Evolutionary conservation across 2,329 filamentous ascomycete genomes (phyloP).

Genomic region (Trichophaea hybrida): DNA sequence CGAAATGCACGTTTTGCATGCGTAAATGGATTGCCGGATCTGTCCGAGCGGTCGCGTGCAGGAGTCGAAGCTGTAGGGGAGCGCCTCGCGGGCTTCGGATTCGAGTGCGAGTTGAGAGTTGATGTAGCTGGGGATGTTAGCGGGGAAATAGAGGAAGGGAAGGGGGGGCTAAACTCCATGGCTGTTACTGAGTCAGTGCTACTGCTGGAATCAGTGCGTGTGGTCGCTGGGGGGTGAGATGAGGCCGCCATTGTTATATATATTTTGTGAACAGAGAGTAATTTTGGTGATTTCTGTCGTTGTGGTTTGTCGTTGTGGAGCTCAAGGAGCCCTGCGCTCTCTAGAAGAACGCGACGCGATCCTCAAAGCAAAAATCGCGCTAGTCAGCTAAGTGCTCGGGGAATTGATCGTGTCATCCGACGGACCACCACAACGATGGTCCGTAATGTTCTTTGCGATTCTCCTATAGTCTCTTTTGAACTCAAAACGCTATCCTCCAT

Average conservation of each 20-base stretch:
- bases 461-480: too few relatives aligned
- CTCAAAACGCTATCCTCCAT: too few relatives aligned
- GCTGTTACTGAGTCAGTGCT: slow-evolving; percentile 51
- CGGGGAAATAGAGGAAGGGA: background rate
- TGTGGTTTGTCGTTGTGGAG: too few relatives aligned
- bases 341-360: too few relatives aligned
- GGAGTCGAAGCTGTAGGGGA: slow-evolving; percentile 88
- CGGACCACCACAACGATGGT: too few relatives aligned
- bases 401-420: too few relatives aligned
- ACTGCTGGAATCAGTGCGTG: background rate
- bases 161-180: slow-evolving; percentile 42
- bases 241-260: background rate
- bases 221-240: background rate
- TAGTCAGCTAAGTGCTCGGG: too few relatives aligned
- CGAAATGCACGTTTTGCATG: slow-evolving; percentile 87
- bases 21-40: slow-evolving; percentile 76
- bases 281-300: too few relatives aligned
- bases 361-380: too few relatives aligned
- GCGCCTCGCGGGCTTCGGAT: slow-evolving; percentile 82
- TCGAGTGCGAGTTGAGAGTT: slow-evolving; percentile 79
- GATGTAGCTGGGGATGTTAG: slow-evolving; percentile 50
- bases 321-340: too few relatives aligned
- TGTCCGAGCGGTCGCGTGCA: slow-evolving; percentile 85
- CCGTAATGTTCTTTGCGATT: too few relatives aligned
- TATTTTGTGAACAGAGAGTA: too few relatives aligned